These are phyloP conservation scores for Aspergillus ruber DNA, from an alignment of 2,329 filamentous ascomycete genomes.

Conservation along the genomic window DNA sequence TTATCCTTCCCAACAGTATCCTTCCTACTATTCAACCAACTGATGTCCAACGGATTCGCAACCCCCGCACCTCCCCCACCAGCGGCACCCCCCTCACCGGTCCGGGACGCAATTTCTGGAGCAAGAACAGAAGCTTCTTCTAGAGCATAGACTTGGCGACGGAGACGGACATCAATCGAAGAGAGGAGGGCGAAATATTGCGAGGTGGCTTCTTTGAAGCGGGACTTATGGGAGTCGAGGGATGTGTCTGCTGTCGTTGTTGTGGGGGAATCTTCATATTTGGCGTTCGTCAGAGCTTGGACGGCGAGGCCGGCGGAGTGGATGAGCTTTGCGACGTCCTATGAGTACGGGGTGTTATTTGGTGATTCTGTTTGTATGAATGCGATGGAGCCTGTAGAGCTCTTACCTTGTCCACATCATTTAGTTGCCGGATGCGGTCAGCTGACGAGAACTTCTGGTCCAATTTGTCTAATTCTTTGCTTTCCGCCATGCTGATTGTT, in stretches of 20 bases:
- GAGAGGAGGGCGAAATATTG: conserved; percentile 69
- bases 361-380: neutral
- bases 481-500: conserved; percentile 17
- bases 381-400: neutral
- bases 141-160: conserved; percentile 68
- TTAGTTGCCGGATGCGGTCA: conserved; percentile 74
- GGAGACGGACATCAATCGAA: conserved; percentile 65
- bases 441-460: conserved; percentile 56
- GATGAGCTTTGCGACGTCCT: conserved; percentile 51
- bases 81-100: conserved; percentile 23
- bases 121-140: conserved; percentile 73
- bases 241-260: conserved; percentile 32
- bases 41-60: conserved; percentile 67
- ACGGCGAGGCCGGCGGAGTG: conserved; percentile 57
- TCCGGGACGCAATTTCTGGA: conserved; percentile 31
- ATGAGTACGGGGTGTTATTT: neutral
- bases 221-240: conserved; percentile 51
- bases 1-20: conserved; percentile 76
- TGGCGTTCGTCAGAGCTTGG: conserved; percentile 54
- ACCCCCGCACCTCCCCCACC: conserved; percentile 25
- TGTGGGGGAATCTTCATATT: conserved; percentile 24
- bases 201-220: conserved; percentile 50
- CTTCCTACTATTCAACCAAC: conserved; percentile 81
- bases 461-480: conserved; percentile 15
- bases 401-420: conserved; percentile 64